phyloP scores from a whole-genome alignment of 805 yeast species.

The Teunomyces gatunensis region DNA sequence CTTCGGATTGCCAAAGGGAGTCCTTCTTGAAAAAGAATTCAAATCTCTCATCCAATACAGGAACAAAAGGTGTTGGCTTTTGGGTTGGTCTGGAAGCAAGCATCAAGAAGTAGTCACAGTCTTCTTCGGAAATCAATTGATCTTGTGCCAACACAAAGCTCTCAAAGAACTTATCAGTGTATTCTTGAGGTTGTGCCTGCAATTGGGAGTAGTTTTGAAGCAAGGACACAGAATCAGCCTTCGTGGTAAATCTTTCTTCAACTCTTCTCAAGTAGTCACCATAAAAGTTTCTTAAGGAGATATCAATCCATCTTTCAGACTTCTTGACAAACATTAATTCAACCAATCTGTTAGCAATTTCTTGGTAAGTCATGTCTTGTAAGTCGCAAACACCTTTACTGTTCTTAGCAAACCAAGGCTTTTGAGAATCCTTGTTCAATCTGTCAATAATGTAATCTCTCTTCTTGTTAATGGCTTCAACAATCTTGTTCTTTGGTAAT shows the following conservation, averaged over 20 bases:
- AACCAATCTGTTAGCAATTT: constrained; percentile 82
- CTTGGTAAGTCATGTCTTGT: constrained; percentile 93
- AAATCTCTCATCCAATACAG: constrained; percentile 89
- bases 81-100: constrained; percentile 80
- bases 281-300: constrained; percentile 77
- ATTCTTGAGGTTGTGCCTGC: constrained; percentile 57
- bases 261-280: constrained; percentile 89
- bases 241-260: constrained; percentile 87
- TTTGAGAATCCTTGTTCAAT: constrained; percentile 92
- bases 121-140: constrained; percentile 92
- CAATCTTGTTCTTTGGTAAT: constrained; percentile 83
- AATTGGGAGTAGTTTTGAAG: constrained; percentile 72
- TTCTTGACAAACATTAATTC: constrained; percentile 84
- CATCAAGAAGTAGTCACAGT: constrained; percentile 86
- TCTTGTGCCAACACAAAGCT: constrained; percentile 71
- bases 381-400: constrained; percentile 81
- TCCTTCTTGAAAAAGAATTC: constrained; percentile 98
- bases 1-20: constrained; percentile 98
- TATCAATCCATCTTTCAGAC: constrained; percentile 84
- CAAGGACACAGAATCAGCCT: constrained; percentile 55
- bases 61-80: constrained; percentile 98
- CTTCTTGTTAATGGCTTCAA: constrained; percentile 78
- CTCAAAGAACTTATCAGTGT: constrained; percentile 57
- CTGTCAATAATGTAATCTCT: constrained; percentile 80
- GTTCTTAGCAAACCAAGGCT: constrained; percentile 93